These are phyloP conservation scores for Porogramme epimiltina DNA, from an alignment of 1,284 basidiomycete species.

Conservation along the genomic window DNA sequence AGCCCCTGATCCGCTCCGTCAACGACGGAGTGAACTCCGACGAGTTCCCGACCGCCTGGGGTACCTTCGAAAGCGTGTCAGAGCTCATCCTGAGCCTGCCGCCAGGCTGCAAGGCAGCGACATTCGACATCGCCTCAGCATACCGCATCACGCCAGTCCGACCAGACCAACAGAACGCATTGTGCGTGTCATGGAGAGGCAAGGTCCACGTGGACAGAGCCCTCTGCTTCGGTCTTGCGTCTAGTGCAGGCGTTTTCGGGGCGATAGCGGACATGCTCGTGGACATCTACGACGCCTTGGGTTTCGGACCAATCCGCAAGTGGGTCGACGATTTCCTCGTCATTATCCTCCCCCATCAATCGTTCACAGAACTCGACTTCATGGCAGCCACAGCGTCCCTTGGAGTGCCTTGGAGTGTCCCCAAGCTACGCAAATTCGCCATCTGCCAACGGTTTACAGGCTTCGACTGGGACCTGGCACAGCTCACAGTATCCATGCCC, in stretches of 20 bases:
- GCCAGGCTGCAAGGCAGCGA: conserved; percentile 31
- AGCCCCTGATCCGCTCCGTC: conserved; percentile 22
- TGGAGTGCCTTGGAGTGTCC: conserved; percentile 36
- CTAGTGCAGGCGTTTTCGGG: conserved; percentile 40
- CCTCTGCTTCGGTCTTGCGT: conserved; percentile 36
- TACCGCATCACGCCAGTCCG: conserved; percentile 37
- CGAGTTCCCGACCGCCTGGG: conserved; percentile 38
- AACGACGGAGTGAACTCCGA: conserved; percentile 31
- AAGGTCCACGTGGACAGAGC: conserved; percentile 35
- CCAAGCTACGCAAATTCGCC: conserved; percentile 30
- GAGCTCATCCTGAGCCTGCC: conserved; percentile 30
- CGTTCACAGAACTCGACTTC: conserved; percentile 34
- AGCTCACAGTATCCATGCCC: conserved; percentile 31
- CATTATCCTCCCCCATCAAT: conserved; percentile 26
- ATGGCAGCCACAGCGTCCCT: conserved; percentile 27
- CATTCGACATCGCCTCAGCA: conserved; percentile 40
- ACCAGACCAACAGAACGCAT: conserved; percentile 33
- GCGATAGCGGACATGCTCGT: conserved; percentile 38
- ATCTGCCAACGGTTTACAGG: conserved; percentile 36
- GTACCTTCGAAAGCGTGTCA: conserved; percentile 30
- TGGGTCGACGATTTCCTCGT: conserved; percentile 47
- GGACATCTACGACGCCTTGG: conserved; percentile 30
- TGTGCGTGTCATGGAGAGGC: conserved; percentile 34
- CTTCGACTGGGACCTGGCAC: conserved; percentile 37
- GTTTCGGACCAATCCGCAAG: conserved; percentile 32